A percentile compares a stretch with the other conserved stretches of the same genome.
phyloP scores from a whole-genome alignment of 805 yeast species.

The Cyberlindnera sargentensis region DNA sequence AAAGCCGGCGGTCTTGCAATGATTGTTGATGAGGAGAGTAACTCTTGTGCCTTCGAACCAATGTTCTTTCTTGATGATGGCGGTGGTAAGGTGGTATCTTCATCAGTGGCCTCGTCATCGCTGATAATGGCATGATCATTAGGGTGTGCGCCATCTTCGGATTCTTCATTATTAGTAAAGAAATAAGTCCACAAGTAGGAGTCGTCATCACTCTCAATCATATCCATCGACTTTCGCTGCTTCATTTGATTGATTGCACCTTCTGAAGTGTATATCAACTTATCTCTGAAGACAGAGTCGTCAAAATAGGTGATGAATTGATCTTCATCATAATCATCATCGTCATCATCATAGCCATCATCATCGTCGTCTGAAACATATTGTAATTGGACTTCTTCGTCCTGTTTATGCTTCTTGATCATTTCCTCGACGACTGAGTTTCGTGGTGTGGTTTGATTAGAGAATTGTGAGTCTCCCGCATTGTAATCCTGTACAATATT shows the following conservation, averaged over 20 bases:
- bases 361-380: conserved; percentile 27
- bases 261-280: conserved; percentile 10
- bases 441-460: conserved; percentile 27
- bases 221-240: conserved; percentile 1
- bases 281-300: conserved; percentile 26
- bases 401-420: conserved; percentile 38
- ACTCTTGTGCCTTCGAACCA: conserved; percentile 85
- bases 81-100: conserved; percentile 76
- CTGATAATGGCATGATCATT: conserved; percentile 15
- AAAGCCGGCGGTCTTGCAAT: conserved; percentile 86
- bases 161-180: conserved; percentile 38
- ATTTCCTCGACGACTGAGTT: conserved; percentile 26
- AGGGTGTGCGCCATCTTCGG: conserved; percentile 18
- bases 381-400: conserved; percentile 29
- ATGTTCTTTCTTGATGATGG: conserved; percentile 49
- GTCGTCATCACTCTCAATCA: conserved; percentile 40
- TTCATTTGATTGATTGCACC: conserved; percentile 6
- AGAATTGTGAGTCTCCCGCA: conserved; percentile 22
- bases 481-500: conserved; percentile 35
- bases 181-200: conserved; percentile 71
- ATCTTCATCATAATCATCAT: conserved; percentile 27
- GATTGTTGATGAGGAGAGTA: conserved; percentile 77
- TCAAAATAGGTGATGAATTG: conserved; percentile 42
- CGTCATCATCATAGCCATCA: conserved; percentile 22
- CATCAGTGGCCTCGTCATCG: conserved; percentile 92